Evolutionary conservation across 2,329 filamentous ascomycete genomes (phyloP).

Genomic region (Pseudocercospora pini-densiflorae): DNA sequence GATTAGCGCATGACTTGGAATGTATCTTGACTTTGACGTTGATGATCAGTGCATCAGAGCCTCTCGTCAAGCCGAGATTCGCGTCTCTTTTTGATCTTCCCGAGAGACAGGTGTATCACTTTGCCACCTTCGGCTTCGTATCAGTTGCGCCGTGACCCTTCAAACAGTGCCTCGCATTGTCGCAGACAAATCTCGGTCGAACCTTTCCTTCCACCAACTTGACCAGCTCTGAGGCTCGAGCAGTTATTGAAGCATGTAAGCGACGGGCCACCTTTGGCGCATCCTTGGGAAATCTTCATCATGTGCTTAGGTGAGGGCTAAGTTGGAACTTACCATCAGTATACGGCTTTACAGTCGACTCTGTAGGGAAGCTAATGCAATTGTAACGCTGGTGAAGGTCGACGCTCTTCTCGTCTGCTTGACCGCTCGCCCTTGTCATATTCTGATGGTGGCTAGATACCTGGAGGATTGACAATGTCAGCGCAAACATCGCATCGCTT

Average conservation of each 20-base stretch:
- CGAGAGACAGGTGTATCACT: background rate
- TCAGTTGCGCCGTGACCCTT: background rate
- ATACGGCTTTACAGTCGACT: too few relatives aligned
- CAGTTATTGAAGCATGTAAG: background rate
- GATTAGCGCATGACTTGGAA: background rate
- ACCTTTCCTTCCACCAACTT: background rate
- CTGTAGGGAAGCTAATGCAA: too few relatives aligned
- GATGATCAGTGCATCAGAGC: background rate
- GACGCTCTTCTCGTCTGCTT: background rate
- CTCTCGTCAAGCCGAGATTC: background rate
- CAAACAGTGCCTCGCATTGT: background rate
- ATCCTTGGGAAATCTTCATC: background rate
- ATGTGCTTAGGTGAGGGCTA: background rate
- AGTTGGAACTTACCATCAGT: background rate
- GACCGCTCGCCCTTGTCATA: background rate
- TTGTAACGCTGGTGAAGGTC: too few relatives aligned
- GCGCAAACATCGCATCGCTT: background rate
- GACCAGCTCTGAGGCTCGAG: background rate
- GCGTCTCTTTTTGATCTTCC: background rate
- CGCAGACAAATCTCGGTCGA: background rate
- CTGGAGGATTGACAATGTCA: background rate
- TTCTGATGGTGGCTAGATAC: background rate
- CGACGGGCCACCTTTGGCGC: background rate
- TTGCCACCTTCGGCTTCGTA: background rate
- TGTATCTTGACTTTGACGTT: too few relatives aligned